These are phyloP conservation scores for Irineochytrium annulatum DNA, from an alignment of 192 early-diverging fungal genomes.

Conservation along the genomic window DNA sequence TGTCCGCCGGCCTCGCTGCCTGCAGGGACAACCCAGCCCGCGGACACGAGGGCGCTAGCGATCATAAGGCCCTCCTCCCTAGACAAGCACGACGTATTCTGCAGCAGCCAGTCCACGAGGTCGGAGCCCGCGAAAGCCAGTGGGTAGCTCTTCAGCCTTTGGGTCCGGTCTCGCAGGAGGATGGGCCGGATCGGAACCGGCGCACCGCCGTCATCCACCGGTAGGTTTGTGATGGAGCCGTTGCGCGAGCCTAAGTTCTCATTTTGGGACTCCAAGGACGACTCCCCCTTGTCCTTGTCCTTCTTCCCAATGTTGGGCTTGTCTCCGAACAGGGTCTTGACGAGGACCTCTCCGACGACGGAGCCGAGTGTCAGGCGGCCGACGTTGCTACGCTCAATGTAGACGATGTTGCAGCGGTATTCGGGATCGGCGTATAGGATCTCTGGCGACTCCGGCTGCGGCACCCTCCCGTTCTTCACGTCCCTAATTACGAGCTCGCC, in stretches of 20 bases:
- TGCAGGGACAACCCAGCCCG: conserved; percentile 38
- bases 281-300: not conserved
- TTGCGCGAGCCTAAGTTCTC: not conserved
- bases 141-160: conserved; percentile 26
- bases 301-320: not conserved
- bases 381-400: conserved; percentile 9
- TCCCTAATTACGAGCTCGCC: conserved; percentile 16
- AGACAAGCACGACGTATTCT: conserved; percentile 13
- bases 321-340: not conserved
- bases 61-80: conserved; percentile 23
- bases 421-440: conserved; percentile 5
- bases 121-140: conserved; percentile 30
- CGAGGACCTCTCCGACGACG: not conserved
- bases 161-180: conserved; percentile 19
- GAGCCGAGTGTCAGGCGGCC: conserved; percentile 5
- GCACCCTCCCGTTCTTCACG: conserved; percentile 12
- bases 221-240: not conserved
- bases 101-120: conserved; percentile 29
- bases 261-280: not conserved
- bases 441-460: conserved; percentile 2
- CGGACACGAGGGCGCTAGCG: conserved; percentile 18
- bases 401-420: conserved; percentile 11
- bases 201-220: no score
- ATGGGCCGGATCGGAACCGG: conserved; percentile 13
- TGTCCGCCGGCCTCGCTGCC: no score